Evolutionary conservation across 495 filamentous ascomycete genomes (phyloP).

Genomic region (Penicillium ochrochloron): DNA sequence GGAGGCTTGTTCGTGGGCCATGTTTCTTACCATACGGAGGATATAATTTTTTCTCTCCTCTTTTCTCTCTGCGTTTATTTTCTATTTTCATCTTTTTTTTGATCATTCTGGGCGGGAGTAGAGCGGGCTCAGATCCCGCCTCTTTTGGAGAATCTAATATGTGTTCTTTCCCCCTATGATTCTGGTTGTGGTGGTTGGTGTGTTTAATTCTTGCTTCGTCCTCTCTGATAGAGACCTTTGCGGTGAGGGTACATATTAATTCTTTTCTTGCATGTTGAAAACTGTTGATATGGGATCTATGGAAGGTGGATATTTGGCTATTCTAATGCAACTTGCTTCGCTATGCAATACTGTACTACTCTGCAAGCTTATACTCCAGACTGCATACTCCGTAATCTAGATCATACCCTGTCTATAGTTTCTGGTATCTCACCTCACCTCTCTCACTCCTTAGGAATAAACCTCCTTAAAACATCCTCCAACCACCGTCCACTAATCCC

Average conservation of each 20-base stretch:
- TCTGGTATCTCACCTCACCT: background rate
- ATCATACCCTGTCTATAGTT: too few species aligned
- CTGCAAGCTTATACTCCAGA: background rate
- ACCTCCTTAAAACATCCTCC: constrained; percentile 59
- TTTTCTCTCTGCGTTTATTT: background rate
- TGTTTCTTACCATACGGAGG: background rate
- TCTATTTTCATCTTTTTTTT: background rate
- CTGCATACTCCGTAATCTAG: too few species aligned
- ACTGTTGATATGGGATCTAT: background rate
- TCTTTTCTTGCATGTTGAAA: background rate
- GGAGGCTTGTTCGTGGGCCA: background rate
- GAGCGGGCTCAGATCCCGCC: constrained; percentile 23
- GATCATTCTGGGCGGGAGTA: constrained; percentile 16
- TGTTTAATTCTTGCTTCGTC: background rate
- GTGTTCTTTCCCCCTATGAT: background rate
- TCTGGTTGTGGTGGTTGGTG: background rate
- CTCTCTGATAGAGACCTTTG: background rate
- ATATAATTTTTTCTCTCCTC: too few species aligned
- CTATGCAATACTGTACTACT: background rate
- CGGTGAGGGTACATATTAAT: background rate
- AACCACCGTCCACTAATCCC: constrained; percentile 64
- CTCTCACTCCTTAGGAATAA: constrained; percentile 46
- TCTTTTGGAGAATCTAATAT: constrained; percentile 3
- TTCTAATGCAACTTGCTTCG: background rate
- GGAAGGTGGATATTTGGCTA: constrained; percentile 1